Evolutionary conservation across 768 basidiomycete species (phyloP).

Genomic region (Lanmaoa rubissima): DNA sequence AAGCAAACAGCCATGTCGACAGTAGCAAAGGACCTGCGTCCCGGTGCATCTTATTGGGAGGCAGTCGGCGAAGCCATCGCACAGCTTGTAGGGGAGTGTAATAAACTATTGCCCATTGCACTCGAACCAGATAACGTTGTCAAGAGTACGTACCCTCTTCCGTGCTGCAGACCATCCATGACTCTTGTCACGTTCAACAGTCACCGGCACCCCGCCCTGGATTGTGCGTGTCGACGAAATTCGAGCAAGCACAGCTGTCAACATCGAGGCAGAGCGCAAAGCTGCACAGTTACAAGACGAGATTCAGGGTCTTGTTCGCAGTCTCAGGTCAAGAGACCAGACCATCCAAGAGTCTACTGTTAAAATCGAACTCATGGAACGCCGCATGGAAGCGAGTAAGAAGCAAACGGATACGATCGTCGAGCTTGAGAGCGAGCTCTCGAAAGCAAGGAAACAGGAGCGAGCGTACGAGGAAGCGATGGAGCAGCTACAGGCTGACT

Average conservation of each 20-base stretch:
- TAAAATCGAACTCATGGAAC: slow-evolving; percentile 94
- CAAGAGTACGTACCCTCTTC: slow-evolving; percentile 55
- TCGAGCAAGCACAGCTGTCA: slow-evolving; percentile 78
- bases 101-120: slow-evolving; percentile 64
- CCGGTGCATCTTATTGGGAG: slow-evolving; percentile 73
- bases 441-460: slow-evolving; percentile 84
- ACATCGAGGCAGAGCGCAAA: slow-evolving; percentile 90
- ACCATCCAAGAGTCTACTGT: slow-evolving; percentile 82
- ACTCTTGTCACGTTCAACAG: slow-evolving; percentile 35
- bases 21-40: slow-evolving; percentile 64
- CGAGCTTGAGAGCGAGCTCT: slow-evolving; percentile 78
- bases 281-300: slow-evolving; percentile 85
- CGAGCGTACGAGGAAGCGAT: slow-evolving; percentile 89
- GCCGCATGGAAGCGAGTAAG: slow-evolving; percentile 87
- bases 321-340: slow-evolving; percentile 86
- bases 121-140: slow-evolving; percentile 75
- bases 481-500: slow-evolving; percentile 86
- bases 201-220: slow-evolving; percentile 83
- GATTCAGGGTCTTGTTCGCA: slow-evolving; percentile 82
- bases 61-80: slow-evolving; percentile 67
- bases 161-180: background rate
- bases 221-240: slow-evolving; percentile 76
- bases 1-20: slow-evolving; percentile 71
- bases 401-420: slow-evolving; percentile 83
- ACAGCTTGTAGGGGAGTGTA: slow-evolving; percentile 69